Conservation (phyloP, 2,329 filamentous ascomycete genomes). For the Verticillium longisporum region DNA sequence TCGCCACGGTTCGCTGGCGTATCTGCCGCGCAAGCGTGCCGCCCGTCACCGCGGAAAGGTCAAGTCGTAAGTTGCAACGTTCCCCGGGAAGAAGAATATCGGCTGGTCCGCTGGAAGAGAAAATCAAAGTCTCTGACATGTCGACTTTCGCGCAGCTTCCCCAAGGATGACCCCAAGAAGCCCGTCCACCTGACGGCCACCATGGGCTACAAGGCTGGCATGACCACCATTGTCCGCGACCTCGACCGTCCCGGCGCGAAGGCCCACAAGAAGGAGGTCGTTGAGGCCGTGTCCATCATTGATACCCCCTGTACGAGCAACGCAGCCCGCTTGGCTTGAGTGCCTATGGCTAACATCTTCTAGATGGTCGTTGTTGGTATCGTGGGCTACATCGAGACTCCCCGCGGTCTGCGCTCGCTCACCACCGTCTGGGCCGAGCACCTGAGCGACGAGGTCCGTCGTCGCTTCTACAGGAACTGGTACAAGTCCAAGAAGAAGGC, state of each 20-base stretch:
- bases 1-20: conserved; percentile 89
- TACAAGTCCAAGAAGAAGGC: conserved; percentile 99
- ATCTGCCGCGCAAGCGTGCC: conserved; percentile 85
- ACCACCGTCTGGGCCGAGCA: conserved; percentile 99
- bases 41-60: conserved; percentile 94
- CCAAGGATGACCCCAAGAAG: conserved; percentile 99
- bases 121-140: conserved; percentile 18
- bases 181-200: conserved; percentile 95
- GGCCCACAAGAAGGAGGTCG: conserved; percentile 98
- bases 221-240: conserved; percentile 99
- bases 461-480: conserved; percentile 99
- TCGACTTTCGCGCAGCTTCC: conserved; percentile 61
- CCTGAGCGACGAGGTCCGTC: conserved; percentile 96
- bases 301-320: conserved; percentile 92
- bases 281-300: conserved; percentile 82
- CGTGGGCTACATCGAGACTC: conserved; percentile 99
- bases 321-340: conserved; percentile 70
- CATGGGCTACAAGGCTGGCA: conserved; percentile 99
- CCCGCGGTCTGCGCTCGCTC: conserved; percentile 97
- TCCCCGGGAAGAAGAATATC: neutral
- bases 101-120: neutral
- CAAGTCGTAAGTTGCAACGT: conserved; percentile 72
- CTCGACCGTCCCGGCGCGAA: conserved; percentile 98
- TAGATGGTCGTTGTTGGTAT: conserved; percentile 99
- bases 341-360: conserved; percentile 65